phyloP scores from a whole-genome alignment of 148 eudicot genomes.

The Salicornia ramosissima region DNA sequence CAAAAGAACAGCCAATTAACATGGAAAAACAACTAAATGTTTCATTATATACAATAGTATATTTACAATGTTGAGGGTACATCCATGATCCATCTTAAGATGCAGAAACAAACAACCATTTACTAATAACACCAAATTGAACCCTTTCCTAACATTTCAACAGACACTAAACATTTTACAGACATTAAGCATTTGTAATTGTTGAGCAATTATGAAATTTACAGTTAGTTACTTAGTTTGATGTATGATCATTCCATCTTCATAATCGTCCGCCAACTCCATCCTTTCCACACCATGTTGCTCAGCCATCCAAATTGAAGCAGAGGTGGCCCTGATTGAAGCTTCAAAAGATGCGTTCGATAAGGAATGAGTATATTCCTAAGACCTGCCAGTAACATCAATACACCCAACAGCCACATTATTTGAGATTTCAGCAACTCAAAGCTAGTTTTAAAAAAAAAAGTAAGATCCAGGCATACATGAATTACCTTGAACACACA shows the following conservation, averaged over 20 bases:
- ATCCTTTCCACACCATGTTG: slow-evolving; percentile 60
- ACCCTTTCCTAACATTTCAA: too few relatives aligned
- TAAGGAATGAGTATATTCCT: slow-evolving; percentile 82
- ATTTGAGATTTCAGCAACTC: not conserved
- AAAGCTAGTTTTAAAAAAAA: not conserved
- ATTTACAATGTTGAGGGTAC: not conserved
- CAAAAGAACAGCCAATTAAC: not conserved
- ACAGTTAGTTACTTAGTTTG: too few relatives aligned
- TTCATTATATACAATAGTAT: slow-evolving; percentile 1
- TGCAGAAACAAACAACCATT: not conserved
- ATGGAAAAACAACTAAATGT: not conserved
- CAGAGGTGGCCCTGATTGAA: slow-evolving; percentile 46
- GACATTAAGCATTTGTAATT: too few relatives aligned
- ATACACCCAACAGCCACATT: slow-evolving; percentile 3
- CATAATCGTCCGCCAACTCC: slow-evolving; percentile 31
- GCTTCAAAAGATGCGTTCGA: slow-evolving; percentile 66
- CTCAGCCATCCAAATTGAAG: slow-evolving; percentile 67
- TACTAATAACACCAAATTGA: too few relatives aligned
- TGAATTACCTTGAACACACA: slow-evolving; percentile 86
- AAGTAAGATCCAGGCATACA: too few relatives aligned
- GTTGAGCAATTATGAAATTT: too few relatives aligned
- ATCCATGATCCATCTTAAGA: slow-evolving; percentile 1
- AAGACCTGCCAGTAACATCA: slow-evolving; percentile 50
- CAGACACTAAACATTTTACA: too few relatives aligned
- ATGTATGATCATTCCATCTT: slow-evolving; percentile 21